Conservation (phyloP, 208 protist genomes). For the Trypanosoma congolense region DNA sequence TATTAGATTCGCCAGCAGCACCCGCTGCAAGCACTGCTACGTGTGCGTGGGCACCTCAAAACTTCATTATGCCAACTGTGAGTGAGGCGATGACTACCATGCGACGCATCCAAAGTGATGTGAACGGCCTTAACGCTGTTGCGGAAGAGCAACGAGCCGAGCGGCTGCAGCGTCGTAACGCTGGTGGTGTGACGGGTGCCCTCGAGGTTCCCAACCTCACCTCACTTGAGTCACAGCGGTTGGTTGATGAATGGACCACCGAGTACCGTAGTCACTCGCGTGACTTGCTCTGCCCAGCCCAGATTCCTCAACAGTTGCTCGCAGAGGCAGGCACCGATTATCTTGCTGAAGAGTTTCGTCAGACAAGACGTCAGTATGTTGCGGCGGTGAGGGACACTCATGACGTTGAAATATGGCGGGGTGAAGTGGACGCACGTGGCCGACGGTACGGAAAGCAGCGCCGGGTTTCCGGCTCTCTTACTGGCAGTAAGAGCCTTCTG, state of each 20-base stretch:
- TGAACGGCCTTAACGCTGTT: conserved; percentile 78
- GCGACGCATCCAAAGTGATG: conserved; percentile 71
- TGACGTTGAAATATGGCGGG: conserved; percentile 13
- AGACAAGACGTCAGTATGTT: conserved; percentile 13
- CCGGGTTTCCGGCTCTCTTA: background rate
- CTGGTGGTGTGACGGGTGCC: conserved; percentile 13
- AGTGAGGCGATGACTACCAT: conserved; percentile 59
- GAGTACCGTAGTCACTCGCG: conserved; percentile 27
- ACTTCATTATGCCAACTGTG: conserved; percentile 64
- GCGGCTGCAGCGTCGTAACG: conserved; percentile 24
- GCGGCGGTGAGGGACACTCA: background rate
- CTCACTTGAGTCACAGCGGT: conserved; percentile 34
- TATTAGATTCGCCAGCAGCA: background rate
- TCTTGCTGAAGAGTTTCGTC: conserved; percentile 40
- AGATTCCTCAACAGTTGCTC: conserved; percentile 45
- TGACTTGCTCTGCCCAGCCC: conserved; percentile 31
- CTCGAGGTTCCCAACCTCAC: conserved; percentile 18
- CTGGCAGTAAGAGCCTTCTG: conserved; percentile 15
- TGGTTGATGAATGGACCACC: conserved; percentile 51
- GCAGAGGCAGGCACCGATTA: conserved; percentile 61
- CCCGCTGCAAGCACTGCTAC: background rate
- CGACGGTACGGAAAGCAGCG: conserved; percentile 3
- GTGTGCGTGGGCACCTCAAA: conserved; percentile 18
- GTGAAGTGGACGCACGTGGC: conserved; percentile 4
- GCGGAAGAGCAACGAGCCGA: conserved; percentile 62